Evolutionary conservation across 495 filamentous ascomycete species (phyloP).

Genomic region (Tuber borchii): DNA sequence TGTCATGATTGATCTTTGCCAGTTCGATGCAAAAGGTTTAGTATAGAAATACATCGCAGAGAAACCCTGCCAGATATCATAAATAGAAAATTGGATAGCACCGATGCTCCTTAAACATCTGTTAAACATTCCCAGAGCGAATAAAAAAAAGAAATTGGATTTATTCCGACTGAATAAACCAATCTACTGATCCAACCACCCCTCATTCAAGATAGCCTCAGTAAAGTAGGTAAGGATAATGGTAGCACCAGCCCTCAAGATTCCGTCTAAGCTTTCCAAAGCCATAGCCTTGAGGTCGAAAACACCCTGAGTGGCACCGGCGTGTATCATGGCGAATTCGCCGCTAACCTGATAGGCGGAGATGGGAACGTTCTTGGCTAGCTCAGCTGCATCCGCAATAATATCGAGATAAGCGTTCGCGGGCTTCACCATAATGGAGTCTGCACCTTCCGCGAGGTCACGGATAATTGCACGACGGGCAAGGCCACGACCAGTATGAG

Average conservation of each 20-base stretch:
- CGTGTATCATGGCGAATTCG: slow-evolving; percentile 97
- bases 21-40: neutral
- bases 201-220: slow-evolving; percentile 65
- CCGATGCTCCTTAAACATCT: neutral
- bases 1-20: neutral
- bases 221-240: slow-evolving; percentile 93
- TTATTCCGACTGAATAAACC: neutral
- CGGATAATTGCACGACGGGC: slow-evolving; percentile 83
- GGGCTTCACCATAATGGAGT: slow-evolving; percentile 99
- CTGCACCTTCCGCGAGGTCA: slow-evolving; percentile 87
- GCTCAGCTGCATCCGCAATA: slow-evolving; percentile 89
- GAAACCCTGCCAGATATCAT: neutral
- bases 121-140: neutral
- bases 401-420: slow-evolving; percentile 91
- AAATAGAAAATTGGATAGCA: neutral
- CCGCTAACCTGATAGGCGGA: slow-evolving; percentile 96
- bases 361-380: slow-evolving; percentile 80
- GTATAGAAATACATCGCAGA: neutral
- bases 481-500: slow-evolving; percentile 84
- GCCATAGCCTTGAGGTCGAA: slow-evolving; percentile 95
- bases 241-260: slow-evolving; percentile 81
- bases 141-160: neutral
- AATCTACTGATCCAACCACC: slow-evolving; percentile 39
- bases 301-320: slow-evolving; percentile 91
- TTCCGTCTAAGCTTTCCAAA: slow-evolving; percentile 86